Evolutionary conservation across 2,329 filamentous ascomycete genomes (phyloP).

Genomic region (Neopestalotiopsis rosae): DNA sequence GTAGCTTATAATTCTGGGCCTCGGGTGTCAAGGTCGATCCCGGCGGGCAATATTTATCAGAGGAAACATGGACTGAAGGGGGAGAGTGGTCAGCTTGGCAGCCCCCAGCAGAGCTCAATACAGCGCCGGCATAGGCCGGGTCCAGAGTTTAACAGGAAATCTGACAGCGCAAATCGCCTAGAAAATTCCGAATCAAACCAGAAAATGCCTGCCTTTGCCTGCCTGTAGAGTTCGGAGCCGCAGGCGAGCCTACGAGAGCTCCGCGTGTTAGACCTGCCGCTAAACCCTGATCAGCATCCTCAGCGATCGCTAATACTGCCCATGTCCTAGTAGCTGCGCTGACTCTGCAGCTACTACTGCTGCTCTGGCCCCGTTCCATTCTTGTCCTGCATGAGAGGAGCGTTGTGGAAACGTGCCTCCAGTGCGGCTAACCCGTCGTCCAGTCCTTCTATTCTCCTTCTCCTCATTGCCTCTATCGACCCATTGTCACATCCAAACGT

Average conservation of each 20-base stretch:
- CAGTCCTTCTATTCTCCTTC: not conserved
- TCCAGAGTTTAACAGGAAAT: not conserved
- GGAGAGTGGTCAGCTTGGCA: not conserved
- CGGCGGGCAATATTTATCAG: not conserved
- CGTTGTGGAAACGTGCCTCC: slow-evolving; percentile 3
- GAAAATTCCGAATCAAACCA: not conserved
- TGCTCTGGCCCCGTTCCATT: not conserved
- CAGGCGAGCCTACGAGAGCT: not conserved
- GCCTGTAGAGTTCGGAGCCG: not conserved
- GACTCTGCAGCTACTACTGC: not conserved
- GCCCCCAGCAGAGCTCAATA: not conserved
- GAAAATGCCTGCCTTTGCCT: not conserved
- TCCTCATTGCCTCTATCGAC: not conserved
- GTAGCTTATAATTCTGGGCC: not conserved
- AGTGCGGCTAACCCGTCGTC: slow-evolving; percentile 5
- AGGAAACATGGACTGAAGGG: not conserved
- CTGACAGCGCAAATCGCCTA: not conserved
- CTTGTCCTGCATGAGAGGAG: slow-evolving; percentile 11
- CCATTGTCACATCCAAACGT: not conserved
- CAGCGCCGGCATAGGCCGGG: not conserved
- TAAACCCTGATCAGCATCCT: slow-evolving; percentile 11
- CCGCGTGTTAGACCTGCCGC: slow-evolving; percentile 7
- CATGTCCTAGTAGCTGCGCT: not conserved
- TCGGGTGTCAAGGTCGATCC: not conserved
- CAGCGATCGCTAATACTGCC: slow-evolving; percentile 1